phyloP scores from a whole-genome alignment of 768 basidiomycete genomes.

The Kondoa malvinella region DNA sequence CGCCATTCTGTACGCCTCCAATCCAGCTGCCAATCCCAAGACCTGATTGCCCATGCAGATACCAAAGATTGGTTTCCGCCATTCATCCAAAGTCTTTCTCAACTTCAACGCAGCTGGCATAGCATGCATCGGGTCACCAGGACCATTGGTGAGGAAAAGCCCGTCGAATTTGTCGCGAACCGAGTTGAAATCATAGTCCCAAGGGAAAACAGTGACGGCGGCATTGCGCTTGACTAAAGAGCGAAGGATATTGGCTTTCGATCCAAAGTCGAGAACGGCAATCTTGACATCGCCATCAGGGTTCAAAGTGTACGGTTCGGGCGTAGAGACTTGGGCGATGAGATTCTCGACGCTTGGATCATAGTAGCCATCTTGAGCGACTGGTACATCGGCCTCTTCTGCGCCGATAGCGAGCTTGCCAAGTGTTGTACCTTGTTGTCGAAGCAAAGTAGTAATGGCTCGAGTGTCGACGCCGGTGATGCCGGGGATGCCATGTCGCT shows the following conservation, averaged over 20 bases:
- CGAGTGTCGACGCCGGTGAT: conserved; percentile 96
- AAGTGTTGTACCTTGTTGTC: conserved; percentile 92
- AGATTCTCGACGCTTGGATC: conserved; percentile 84
- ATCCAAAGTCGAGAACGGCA: conserved; percentile 90
- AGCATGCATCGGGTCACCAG: conserved; percentile 80
- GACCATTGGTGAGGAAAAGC: conserved; percentile 89
- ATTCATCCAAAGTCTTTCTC: conserved; percentile 62
- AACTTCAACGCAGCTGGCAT: conserved; percentile 67
- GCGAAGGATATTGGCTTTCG: conserved; percentile 92
- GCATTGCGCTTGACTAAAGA: conserved; percentile 80
- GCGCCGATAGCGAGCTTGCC: conserved; percentile 71
- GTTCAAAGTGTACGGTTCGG: conserved; percentile 66
- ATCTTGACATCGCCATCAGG: conserved; percentile 72
- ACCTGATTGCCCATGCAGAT: conserved; percentile 99
- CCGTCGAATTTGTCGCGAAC: conserved; percentile 83
- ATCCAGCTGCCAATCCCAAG: conserved; percentile 88
- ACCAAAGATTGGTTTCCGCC: conserved; percentile 87
- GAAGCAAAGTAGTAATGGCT: conserved; percentile 78
- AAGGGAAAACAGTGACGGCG: conserved; percentile 84
- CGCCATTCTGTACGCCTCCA: conserved; percentile 94
- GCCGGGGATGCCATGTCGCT: conserved; percentile 70
- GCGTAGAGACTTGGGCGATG: conserved; percentile 81
- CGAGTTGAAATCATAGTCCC: conserved; percentile 91
- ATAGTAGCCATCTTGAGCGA: conserved; percentile 57
- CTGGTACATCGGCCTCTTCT: conserved; percentile 48